Base-by-base conservation (phyloP, 164 flowering plant genomes). In the Akebia trifoliata region DNA sequence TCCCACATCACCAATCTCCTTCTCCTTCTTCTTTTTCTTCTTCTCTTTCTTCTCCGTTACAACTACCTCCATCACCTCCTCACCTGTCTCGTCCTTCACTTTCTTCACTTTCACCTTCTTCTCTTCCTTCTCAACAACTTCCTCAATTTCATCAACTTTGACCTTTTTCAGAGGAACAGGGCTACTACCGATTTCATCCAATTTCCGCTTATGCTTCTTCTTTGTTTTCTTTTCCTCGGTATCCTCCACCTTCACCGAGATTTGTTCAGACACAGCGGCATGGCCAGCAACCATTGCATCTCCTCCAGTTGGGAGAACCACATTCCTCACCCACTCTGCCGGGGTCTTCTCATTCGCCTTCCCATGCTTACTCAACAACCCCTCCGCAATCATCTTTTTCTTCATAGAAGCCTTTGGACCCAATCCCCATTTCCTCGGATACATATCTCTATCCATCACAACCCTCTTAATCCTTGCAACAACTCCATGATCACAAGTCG, bases 391-490 rank as follows among this genome's bases (percentile, higher is more conserved):
- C 72, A 86, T 31, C 57, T 81, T 86, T 76, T 86, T 83, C 83
- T 86, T 86, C 93, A 78, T 74, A 0, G 87, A 76, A n/a, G 93
- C 93, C 58, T 75, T 71, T 0, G 89, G 93, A 6, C 93, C 93
- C 72, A 86, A 63, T 1, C 93, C 87, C 89, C 93, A 86, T 52
- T 86, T 86, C 74, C 89, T 81, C 0, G 93, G 89, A 38, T 86
- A 86, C 8, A 87, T 86, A 49, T 86, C 93, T 59, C 93, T 57
- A 49, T 86, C 93, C 93, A 86, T 86, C 50, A 86, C 93, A 24
- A 86, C 93, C 75, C 93, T 78, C 79, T 86, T 86, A 57, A 86
- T 86, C 76, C 57, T 86, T 0, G 93, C 93, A 46, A 86, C 93
- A 8, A 77, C 81, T 11, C 89, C 89, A 44, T 86, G 93, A 67